These are phyloP conservation scores for Physaria fendleri DNA, from an alignment of 345 rosid species.

Conservation along the genomic window DNA sequence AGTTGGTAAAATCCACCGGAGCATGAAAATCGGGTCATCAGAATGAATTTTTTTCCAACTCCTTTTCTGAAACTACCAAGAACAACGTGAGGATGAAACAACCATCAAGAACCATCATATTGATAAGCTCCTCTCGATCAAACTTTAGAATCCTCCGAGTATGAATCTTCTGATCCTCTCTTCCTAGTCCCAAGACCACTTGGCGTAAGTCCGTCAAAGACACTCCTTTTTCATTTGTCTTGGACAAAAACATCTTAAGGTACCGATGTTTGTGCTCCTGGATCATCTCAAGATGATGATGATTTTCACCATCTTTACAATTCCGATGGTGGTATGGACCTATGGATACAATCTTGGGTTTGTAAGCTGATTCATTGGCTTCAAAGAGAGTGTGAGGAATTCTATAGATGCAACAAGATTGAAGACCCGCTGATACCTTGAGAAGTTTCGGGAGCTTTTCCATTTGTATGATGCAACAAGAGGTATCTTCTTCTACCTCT, in stretches of 20 bases:
- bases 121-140: constrained; percentile 11
- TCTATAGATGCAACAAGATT: constrained; percentile 44
- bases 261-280: constrained; percentile 44
- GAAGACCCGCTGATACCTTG: constrained; percentile 24
- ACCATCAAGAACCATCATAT: constrained; percentile 50
- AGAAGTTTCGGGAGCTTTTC: background rate
- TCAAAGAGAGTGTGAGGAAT: constrained; percentile 34
- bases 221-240: background rate
- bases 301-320: constrained; percentile 1
- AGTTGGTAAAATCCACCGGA: constrained; percentile 38
- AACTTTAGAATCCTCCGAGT: constrained; percentile 19
- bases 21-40: constrained; percentile 17
- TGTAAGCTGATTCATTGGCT: constrained; percentile 33
- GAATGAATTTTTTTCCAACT: background rate
- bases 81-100: constrained; percentile 51
- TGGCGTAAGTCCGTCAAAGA: background rate
- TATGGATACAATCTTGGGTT: constrained; percentile 42
- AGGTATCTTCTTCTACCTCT: background rate
- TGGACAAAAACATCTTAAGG: constrained; percentile 23
- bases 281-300: constrained; percentile 31
- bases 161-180: constrained; percentile 27
- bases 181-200: background rate
- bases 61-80: background rate
- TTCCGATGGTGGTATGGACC: constrained; percentile 37
- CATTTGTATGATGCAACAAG: background rate